Evolutionary conservation across 805 yeast species (phyloP), one percentile per base, ranked within the genome.

Genomic region (Wickerhamiella azymoides): DNA sequence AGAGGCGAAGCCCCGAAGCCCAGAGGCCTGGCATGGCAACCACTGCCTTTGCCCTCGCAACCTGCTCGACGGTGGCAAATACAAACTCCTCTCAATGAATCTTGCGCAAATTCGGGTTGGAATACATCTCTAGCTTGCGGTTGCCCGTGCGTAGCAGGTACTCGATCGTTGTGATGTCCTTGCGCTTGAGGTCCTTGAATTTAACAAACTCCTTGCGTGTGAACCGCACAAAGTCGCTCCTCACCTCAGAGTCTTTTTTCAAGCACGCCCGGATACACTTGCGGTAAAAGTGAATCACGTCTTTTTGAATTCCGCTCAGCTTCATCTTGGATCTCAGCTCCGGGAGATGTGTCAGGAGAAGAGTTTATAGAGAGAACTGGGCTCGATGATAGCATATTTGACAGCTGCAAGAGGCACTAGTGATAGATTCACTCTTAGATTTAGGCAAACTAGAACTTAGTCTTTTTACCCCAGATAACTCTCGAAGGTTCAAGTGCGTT

Each of bases 151-250:
- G 68, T 36, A 88, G 62, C 33, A 89, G 67, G 62, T 88, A 86
- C 59, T 88, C 97, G 38, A 88, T 77, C 1, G 94, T 81, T 38
- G 80, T 70, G 60, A 88, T 88, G 52, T 84, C 94, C 54, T 83
- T 80, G 60, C 81, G 79, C 32, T 81, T 76, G 10, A 88, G 62
- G 14, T 46, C 44, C 42, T 68, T 64, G 58, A 77, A 68, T 53
- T 76, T 76, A 13, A 57, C 64, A 60, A 88, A 89, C 57, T 84
- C 89, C n/a, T 53, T 53, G 43, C 79, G 71, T 2, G 76, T 62
- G 56, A 68, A 81, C 36, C 51, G 51, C 3, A 64, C 49, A 51
- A 76, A 76, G 49, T 69, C 67, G 2, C 47, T 55, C 47, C 68
- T 72, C 43, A 66, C 71, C n/a, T 67, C 69, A 2, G 28, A 51